A percentile compares a stretch with the other conserved stretches of the same genome.
Conservation (phyloP, 2,329 filamentous ascomycete genomes). For the Hypocrella siamensis region DNA sequence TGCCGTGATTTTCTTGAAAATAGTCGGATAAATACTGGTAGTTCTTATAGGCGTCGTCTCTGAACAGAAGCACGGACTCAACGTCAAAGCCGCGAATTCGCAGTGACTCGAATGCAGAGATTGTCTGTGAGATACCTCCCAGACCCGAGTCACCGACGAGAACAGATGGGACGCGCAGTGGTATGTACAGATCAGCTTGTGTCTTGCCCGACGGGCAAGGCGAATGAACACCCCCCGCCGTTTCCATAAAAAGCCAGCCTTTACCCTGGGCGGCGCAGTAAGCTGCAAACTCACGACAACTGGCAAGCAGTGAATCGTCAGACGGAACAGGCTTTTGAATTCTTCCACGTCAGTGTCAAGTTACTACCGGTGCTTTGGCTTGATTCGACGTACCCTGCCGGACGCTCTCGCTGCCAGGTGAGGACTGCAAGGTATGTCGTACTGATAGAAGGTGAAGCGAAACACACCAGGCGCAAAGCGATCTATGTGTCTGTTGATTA, state of each 20-base stretch:
- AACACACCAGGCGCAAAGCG: slow-evolving; percentile 36
- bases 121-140: slow-evolving; percentile 67
- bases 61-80: slow-evolving; percentile 52
- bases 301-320: slow-evolving; percentile 31
- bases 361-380: neutral
- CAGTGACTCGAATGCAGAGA: slow-evolving; percentile 67
- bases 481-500: slow-evolving; percentile 39
- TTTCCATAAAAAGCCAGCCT: slow-evolving; percentile 60
- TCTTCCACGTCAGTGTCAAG: neutral
- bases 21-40: slow-evolving; percentile 51
- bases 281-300: slow-evolving; percentile 20
- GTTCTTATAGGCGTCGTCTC: slow-evolving; percentile 50
- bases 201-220: slow-evolving; percentile 60
- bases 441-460: slow-evolving; percentile 50
- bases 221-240: slow-evolving; percentile 69
- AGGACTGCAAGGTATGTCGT: slow-evolving; percentile 59
- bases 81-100: slow-evolving; percentile 66
- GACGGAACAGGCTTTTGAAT: slow-evolving; percentile 28
- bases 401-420: slow-evolving; percentile 49
- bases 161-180: slow-evolving; percentile 56
- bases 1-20: slow-evolving; percentile 41
- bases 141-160: slow-evolving; percentile 61
- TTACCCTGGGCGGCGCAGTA: slow-evolving; percentile 23
- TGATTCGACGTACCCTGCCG: slow-evolving; percentile 20
- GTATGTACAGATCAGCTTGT: slow-evolving; percentile 64